Evolutionary conservation across 2,329 filamentous ascomycete genomes (phyloP), one percentile per base, ranked within the genome.

Genomic region (Fusarium oxysporum): DNA sequence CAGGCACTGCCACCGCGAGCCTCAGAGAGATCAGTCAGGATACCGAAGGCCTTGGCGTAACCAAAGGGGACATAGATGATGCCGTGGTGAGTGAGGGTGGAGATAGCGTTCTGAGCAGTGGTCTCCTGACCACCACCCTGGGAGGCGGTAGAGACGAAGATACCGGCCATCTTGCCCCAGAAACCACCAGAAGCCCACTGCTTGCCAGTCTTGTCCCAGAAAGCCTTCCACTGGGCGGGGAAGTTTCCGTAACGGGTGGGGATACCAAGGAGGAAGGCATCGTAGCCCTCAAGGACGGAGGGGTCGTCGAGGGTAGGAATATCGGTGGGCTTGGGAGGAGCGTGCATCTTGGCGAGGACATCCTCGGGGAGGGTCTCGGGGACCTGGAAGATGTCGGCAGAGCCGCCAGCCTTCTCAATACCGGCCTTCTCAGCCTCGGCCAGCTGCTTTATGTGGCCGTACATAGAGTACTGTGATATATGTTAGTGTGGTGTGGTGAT

Each of bases 231-330:
- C 86, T 99, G 96, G 23, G 92, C 93, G 54, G 96, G 95, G 89
- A 97, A 97, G 90, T 97, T 98, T 78, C 96, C 96, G 86, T 94
- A 99, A 76, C 96, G 91, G 57, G 96, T 99, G 68, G 96, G 96
- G 82, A 98, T 96, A 76, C 96, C 96, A 78, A 98, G 89, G 73
- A 99, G 91, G 86, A 98, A 92, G 76, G 87, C 96, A 80, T 98
- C 95, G 86, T 97, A 98, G 59, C 86, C 73, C 80, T 91, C 89
- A 47, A 98, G 91, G 37, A 82, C 85, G 17, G 80, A 59, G 10
- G 90, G 87, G 79, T 89, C 84, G 23, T 88, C 81, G 55, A 91
- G 86, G 76, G 94, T 82, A 65, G 91, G 88, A 81, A 96, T 85
- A 80, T 89, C 86, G 73, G 88, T 81, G 78, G 88, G 82, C 87